Percentiles rank a stretch among this genome's conserved stretches.
These are phyloP conservation scores for Hypoxylon sp. DNA, from an alignment of 2,329 filamentous ascomycete species.

Conservation along the genomic window DNA sequence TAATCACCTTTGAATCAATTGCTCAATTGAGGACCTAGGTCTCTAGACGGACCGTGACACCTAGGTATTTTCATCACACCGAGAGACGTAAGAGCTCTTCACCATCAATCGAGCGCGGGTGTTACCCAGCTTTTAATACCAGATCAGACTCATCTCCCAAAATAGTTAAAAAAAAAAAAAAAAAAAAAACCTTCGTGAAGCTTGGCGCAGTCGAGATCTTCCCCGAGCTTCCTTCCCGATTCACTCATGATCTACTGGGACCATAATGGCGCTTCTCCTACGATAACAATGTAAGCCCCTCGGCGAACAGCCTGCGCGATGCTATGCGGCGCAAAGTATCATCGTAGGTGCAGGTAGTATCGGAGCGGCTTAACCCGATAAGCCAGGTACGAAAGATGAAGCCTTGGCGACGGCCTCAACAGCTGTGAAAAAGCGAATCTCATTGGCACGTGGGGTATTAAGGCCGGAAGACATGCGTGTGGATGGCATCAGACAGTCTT, in stretches of 20 bases:
- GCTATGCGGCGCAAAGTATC: conserved; percentile 6
- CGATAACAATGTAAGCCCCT: conserved; percentile 1
- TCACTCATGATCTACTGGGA: conserved; percentile 3
- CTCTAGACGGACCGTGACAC: neutral
- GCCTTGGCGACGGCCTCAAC: conserved; percentile 19
- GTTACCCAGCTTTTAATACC: conserved; percentile 18
- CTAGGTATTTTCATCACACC: neutral
- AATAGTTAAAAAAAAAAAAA: too few relatives aligned
- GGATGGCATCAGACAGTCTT: conserved; percentile 28
- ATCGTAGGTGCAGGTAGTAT: conserved; percentile 1
- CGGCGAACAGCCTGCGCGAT: neutral
- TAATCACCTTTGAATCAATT: conserved; percentile 15
- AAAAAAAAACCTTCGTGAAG: conserved; percentile 8
- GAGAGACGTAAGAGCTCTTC: neutral
- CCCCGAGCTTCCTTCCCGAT: conserved; percentile 26
- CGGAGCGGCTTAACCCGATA: conserved; percentile 23
- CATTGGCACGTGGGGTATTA: conserved; percentile 31
- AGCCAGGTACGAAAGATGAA: conserved; percentile 23
- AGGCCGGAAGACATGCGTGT: conserved; percentile 21
- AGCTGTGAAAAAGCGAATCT: conserved; percentile 22
- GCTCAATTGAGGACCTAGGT: neutral
- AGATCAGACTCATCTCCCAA: neutral
- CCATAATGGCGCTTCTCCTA: conserved; percentile 15
- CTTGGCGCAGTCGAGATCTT: conserved; percentile 14
- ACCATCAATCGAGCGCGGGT: neutral